phyloP scores from a whole-genome alignment of 2,329 filamentous ascomycete genomes.

The Claviceps digitariae region DNA sequence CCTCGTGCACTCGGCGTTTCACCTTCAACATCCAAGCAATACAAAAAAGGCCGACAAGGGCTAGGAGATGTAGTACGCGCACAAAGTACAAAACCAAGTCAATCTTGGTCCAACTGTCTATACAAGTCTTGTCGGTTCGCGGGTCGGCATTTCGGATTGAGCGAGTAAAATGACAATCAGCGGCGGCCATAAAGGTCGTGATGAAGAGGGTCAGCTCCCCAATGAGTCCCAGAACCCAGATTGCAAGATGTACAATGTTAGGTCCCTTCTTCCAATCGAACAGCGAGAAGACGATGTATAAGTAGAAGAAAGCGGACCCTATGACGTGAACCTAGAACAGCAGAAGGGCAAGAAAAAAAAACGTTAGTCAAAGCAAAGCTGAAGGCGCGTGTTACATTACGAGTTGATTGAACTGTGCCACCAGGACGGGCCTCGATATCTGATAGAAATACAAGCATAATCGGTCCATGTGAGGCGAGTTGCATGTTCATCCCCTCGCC shows the following conservation, averaged over 20 bases:
- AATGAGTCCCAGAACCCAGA: slow-evolving; percentile 62
- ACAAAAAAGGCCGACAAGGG: slow-evolving; percentile 37
- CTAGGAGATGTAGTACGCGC: slow-evolving; percentile 53
- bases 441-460: too few species aligned
- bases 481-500: too few species aligned
- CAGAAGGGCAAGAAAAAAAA: not conserved
- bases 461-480: too few species aligned
- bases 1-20: slow-evolving; percentile 22
- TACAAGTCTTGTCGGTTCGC: slow-evolving; percentile 16
- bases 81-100: slow-evolving; percentile 54
- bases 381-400: not conserved
- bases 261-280: slow-evolving; percentile 74
- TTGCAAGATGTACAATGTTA: slow-evolving; percentile 61
- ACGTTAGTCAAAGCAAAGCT: not conserved
- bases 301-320: slow-evolving; percentile 75
- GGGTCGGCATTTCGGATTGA: slow-evolving; percentile 16
- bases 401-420: not conserved
- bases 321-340: slow-evolving; percentile 64
- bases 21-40: slow-evolving; percentile 28
- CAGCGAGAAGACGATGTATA: slow-evolving; percentile 73
- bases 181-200: slow-evolving; percentile 56
- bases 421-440: not conserved
- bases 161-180: slow-evolving; percentile 47
- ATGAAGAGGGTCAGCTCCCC: slow-evolving; percentile 62
- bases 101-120: slow-evolving; percentile 30